phyloP scores from a whole-genome alignment of 805 yeast genomes.

The Yarrowia sp. region DNA sequence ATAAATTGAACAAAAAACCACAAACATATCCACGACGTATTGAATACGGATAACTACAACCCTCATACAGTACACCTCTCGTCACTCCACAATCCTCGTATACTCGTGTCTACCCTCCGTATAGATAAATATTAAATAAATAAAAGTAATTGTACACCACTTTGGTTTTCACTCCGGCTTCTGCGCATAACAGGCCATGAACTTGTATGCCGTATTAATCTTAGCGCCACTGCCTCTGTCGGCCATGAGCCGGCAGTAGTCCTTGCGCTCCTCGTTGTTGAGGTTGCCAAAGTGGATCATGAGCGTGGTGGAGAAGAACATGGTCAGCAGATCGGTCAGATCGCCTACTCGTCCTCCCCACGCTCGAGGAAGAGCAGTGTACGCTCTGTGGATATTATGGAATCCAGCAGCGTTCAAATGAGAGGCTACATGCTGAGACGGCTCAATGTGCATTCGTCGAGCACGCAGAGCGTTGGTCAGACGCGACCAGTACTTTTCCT shows the following conservation, averaged over 20 bases:
- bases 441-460: conserved; percentile 34
- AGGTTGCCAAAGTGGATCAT: conserved; percentile 50
- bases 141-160: neutral
- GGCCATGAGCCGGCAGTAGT: conserved; percentile 31
- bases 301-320: conserved; percentile 46
- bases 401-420: conserved; percentile 45
- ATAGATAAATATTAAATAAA: conserved; percentile 2
- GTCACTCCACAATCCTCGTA: too few species aligned
- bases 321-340: conserved; percentile 46
- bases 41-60: too few species aligned
- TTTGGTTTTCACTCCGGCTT: conserved; percentile 10
- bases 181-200: conserved; percentile 34
- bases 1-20: neutral
- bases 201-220: conserved; percentile 26
- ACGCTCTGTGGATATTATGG: conserved; percentile 44
- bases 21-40: too few species aligned
- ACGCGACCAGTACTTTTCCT: conserved; percentile 28
- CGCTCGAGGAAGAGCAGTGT: conserved; percentile 47
- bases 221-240: conserved; percentile 7
- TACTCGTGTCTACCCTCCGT: neutral
- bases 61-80: too few species aligned
- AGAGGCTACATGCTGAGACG: conserved; percentile 40
- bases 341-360: conserved; percentile 50
- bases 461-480: conserved; percentile 40
- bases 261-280: conserved; percentile 42